Percentiles rank a stretch among this genome's conserved stretches.
phyloP scores from a whole-genome alignment of 2,329 filamentous ascomycete genomes.

The Penicillium sp. region DNA sequence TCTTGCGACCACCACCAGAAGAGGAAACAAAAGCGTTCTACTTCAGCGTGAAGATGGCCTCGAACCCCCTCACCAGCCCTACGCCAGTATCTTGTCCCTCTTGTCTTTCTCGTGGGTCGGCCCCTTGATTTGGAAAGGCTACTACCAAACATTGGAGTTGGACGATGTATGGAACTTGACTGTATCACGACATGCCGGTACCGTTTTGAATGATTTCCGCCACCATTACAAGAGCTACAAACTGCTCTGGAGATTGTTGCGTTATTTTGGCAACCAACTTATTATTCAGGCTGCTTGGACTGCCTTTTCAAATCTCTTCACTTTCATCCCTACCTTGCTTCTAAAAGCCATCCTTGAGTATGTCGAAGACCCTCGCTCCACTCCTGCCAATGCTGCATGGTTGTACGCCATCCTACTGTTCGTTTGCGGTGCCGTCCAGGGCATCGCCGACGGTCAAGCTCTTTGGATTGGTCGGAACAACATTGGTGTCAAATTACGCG shows the following conservation, averaged over 20 bases:
- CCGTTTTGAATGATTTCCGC: conserved; percentile 76
- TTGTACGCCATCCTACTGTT: conserved; percentile 90
- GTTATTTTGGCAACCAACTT: conserved; percentile 75
- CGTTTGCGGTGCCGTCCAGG: conserved; percentile 74
- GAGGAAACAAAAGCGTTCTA: conserved; percentile 84
- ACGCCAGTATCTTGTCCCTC: conserved; percentile 83
- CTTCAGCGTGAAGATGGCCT: conserved; percentile 87
- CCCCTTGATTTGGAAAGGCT: conserved; percentile 81
- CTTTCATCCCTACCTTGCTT: conserved; percentile 86
- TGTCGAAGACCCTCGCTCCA: conserved; percentile 73
- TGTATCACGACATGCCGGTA: conserved; percentile 80
- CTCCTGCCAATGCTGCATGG: conserved; percentile 86
- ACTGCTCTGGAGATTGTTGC: conserved; percentile 74
- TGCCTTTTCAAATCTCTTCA: conserved; percentile 72
- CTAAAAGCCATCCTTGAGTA: conserved; percentile 90
- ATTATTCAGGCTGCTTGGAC: conserved; percentile 78
- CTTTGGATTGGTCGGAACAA: conserved; percentile 93
- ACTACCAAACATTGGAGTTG: conserved; percentile 77
- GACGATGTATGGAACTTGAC: conserved; percentile 87
- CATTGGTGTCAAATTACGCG: conserved; percentile 86
- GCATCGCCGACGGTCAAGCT: conserved; percentile 77
- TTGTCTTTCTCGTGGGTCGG: conserved; percentile 91
- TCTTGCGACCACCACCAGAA: conserved; percentile 76
- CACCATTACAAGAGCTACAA: conserved; percentile 77
- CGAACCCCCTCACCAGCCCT: conserved; percentile 78